phyloP scores from a whole-genome alignment of 148 eudicot genomes.

The Vaccinium corymbosum region DNA sequence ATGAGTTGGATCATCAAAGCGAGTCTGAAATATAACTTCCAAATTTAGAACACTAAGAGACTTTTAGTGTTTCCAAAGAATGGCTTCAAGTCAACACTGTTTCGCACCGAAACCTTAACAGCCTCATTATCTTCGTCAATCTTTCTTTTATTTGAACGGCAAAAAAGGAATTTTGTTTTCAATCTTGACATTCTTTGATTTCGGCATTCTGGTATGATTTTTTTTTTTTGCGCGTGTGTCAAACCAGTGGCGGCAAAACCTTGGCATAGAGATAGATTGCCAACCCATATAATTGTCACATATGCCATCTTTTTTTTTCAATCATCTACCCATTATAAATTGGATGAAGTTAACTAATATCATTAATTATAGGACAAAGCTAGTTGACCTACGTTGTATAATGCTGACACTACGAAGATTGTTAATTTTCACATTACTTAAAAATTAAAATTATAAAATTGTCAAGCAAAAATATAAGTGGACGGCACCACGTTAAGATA shows the following conservation, averaged over 20 bases:
- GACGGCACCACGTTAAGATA: neutral
- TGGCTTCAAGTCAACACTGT: too few relatives aligned
- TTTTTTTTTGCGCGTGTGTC: neutral
- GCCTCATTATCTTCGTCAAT: too few relatives aligned
- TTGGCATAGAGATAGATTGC: neutral
- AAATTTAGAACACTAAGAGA: too few relatives aligned
- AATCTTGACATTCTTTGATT: too few relatives aligned
- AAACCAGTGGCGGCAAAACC: neutral
- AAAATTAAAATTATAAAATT: neutral
- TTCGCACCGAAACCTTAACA: too few relatives aligned
- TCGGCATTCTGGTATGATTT: too few relatives aligned
- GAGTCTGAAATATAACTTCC: too few relatives aligned
- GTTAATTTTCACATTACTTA: neutral
- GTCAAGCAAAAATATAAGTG: neutral
- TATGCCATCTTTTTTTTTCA: neutral
- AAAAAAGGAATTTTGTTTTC: too few relatives aligned
- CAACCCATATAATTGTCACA: neutral
- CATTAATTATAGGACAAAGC: neutral
- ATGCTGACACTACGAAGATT: neutral
- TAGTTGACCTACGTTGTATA: too few relatives aligned
- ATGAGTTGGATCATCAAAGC: too few relatives aligned
- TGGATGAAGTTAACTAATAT: neutral
- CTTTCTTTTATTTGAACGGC: too few relatives aligned
- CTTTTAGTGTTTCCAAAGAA: too few relatives aligned
- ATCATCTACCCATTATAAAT: neutral